phyloP scores from a whole-genome alignment of 2,329 filamentous ascomycete genomes.

The Fusarium concolor region DNA sequence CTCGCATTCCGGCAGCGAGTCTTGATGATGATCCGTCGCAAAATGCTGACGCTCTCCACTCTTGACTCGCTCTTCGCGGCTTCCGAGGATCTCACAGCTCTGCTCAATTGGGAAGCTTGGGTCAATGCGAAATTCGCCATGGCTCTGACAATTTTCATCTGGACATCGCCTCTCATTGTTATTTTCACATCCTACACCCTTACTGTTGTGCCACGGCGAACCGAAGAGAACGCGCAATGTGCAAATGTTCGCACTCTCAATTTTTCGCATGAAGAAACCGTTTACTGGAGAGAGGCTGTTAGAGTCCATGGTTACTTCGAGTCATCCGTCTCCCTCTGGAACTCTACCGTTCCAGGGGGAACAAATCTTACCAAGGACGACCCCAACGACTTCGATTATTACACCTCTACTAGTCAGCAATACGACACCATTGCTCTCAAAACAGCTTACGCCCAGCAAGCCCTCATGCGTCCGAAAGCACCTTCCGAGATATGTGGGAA shows the following conservation, averaged over 20 bases:
- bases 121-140: slow-evolving; percentile 43
- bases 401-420: slow-evolving; percentile 32
- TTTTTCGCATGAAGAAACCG: slow-evolving; percentile 36
- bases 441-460: slow-evolving; percentile 34
- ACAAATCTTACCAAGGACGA: slow-evolving; percentile 1
- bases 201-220: slow-evolving; percentile 23
- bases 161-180: slow-evolving; percentile 44
- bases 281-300: slow-evolving; percentile 31
- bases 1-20: slow-evolving; percentile 44
- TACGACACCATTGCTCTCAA: slow-evolving; percentile 34
- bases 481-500: slow-evolving; percentile 37
- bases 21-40: slow-evolving; percentile 46
- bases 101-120: slow-evolving; percentile 44
- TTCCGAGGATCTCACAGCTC: slow-evolving; percentile 41
- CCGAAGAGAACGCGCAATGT: slow-evolving; percentile 30
- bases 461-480: slow-evolving; percentile 33
- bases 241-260: slow-evolving; percentile 43
- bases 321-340: slow-evolving; percentile 38
- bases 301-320: slow-evolving; percentile 24
- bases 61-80: slow-evolving; percentile 46
- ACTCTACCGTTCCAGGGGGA: slow-evolving; percentile 23
- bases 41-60: slow-evolving; percentile 42
- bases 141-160: slow-evolving; percentile 44
- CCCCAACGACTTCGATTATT: slow-evolving; percentile 42
- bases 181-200: slow-evolving; percentile 45